Conservation (phyloP, 192 early-diverging fungal species). For the Diversispora eburnea region DNA sequence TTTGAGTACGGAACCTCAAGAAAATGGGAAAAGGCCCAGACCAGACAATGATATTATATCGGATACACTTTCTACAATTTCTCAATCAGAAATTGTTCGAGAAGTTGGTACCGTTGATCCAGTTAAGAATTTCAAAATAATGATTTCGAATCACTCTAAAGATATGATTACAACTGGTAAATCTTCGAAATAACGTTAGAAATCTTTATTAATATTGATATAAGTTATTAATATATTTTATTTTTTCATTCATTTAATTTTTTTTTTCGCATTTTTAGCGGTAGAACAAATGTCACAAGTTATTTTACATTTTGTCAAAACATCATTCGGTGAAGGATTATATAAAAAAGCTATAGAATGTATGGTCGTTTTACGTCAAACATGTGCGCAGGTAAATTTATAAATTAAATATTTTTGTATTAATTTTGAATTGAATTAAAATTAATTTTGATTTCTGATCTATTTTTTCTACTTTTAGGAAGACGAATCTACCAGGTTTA, state of each 20-base stretch:
- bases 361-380: conserved; percentile 47
- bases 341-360: conserved; percentile 58
- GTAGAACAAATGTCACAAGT: conserved; percentile 50
- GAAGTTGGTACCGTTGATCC: conserved; percentile 55
- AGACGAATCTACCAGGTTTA: conserved; percentile 45
- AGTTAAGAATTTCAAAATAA: conserved; percentile 57
- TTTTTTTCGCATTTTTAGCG: conserved; percentile 27
- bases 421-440: not conserved
- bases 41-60: conserved; percentile 12
- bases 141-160: conserved; percentile 49
- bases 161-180: conserved; percentile 54
- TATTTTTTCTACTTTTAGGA: conserved; percentile 18
- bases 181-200: not conserved
- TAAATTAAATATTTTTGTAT: conserved; percentile 13
- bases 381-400: conserved; percentile 15
- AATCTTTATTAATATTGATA: not conserved
- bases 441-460: not conserved
- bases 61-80: not conserved
- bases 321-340: conserved; percentile 53
- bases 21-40: conserved; percentile 29
- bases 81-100: conserved; percentile 35
- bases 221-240: conserved; percentile 2
- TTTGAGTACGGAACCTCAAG: conserved; percentile 33
- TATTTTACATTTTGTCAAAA: conserved; percentile 45
- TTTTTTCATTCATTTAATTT: conserved; percentile 6